Evolutionary conservation across 2,329 filamentous ascomycete genomes (phyloP).

Genomic region (Aaosphaeria pasadenensis): DNA sequence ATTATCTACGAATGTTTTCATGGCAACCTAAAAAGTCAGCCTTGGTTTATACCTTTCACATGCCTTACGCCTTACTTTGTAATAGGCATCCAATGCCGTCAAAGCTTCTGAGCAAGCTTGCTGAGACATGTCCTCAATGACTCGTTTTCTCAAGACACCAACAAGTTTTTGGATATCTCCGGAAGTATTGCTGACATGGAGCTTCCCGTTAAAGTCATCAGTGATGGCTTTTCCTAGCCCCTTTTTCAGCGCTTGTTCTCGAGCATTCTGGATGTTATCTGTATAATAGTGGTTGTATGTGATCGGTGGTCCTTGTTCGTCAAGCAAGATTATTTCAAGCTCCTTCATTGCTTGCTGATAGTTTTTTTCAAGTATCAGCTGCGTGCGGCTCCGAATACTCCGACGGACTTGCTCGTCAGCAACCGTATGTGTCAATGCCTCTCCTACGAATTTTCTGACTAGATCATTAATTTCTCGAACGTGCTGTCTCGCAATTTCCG

Average conservation of each 20-base stretch:
- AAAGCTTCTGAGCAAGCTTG: constrained; percentile 5
- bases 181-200: neutral
- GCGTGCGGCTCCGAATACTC: neutral
- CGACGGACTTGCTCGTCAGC: constrained; percentile 14
- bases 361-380: neutral
- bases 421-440: constrained; percentile 32
- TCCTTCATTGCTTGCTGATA: constrained; percentile 2
- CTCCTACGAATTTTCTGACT: constrained; percentile 30
- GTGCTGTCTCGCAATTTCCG: constrained; percentile 33
- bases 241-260: neutral
- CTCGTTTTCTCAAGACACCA: no score
- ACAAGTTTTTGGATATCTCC: neutral
- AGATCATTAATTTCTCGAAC: constrained; percentile 33
- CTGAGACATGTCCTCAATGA: constrained; percentile 4
- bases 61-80: constrained; percentile 2
- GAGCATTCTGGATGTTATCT: constrained; percentile 4
- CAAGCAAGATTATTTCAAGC: neutral
- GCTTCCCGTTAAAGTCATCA: neutral
- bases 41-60: neutral
- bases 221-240: neutral
- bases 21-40: constrained; percentile 1
- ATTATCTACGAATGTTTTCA: constrained; percentile 7
- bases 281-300: constrained; percentile 10
- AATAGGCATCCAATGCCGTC: constrained; percentile 5
- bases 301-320: constrained; percentile 2